Evolutionary conservation across 139 green algal species (phyloP).

Genomic region (Coelastrella sp.): DNA sequence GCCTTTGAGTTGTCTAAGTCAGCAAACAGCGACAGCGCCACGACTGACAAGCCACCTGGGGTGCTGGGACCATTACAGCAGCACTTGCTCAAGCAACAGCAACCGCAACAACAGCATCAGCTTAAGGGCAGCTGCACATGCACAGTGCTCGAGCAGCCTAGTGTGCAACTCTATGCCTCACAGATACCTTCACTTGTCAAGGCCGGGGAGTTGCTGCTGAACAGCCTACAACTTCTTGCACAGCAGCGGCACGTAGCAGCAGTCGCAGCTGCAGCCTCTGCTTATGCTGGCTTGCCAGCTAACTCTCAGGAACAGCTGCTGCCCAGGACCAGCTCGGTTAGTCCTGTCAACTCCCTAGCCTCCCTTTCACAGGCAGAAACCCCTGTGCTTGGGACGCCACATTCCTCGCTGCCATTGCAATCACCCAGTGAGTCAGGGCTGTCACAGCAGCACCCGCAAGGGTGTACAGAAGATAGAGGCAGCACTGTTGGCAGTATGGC

Average conservation of each 20-base stretch:
- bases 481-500: background rate
- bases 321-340: background rate
- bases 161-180: background rate
- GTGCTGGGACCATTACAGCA: conserved; percentile 9
- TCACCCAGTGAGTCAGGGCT: background rate
- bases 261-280: background rate
- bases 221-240: background rate
- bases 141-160: background rate
- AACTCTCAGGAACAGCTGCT: conserved; percentile 3
- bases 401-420: background rate
- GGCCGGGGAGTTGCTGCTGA: background rate
- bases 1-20: background rate
- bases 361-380: conserved; percentile 13
- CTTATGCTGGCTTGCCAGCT: background rate
- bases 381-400: background rate
- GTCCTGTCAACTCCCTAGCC: conserved; percentile 19
- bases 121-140: background rate
- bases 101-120: conserved; percentile 21
- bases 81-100: background rate
- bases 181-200: background rate
- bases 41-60: background rate
- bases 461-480: background rate
- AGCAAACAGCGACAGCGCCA: background rate
- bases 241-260: conserved; percentile 1
- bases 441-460: background rate